Evolutionary conservation across 176 grass and related monocot species (phyloP), one percentile per base, ranked within the genome.

Genomic region (Aegilops umbellulata): DNA sequence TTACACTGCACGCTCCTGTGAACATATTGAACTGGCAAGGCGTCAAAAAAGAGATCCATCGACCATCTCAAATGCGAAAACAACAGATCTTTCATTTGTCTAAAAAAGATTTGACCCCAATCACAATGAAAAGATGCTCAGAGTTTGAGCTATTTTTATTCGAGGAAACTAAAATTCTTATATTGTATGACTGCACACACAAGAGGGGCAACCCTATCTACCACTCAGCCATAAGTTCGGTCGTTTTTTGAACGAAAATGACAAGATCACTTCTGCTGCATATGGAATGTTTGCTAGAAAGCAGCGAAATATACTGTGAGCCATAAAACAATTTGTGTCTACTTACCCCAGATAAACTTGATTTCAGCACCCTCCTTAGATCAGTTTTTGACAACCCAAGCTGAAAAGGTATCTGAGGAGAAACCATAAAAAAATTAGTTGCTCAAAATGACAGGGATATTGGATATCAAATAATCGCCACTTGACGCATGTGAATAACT

Each of bases 311-410:
- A 46, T 17, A 79, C 31, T 77, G 57, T n/a, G 49, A 73, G 44
- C 63, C 60, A 79, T 82, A 68, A 49, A 87, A 30, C 22, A 79
- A 46, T 30, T 65, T 29, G 17, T 77, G 44, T 80, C 74, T 69
- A 90, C 92, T 93, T 93, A 97, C 95, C 80, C 90, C 92, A 76
- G 88, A 86, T 78, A 99, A 99, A 76, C 90, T 94, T 31, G 89
- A 91, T 85, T 96, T 99, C 87, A 98, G 77, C 78, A 99, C 94
- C 83, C 93, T 99, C 61, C 97, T 88, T 27, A 99, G 92, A 90
- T 99, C 97, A 80, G 87, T 75, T 91, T 88, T 96, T 74, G 97
- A 94, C 62, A 99, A 68, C 20, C 97, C 97, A 39, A 96, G 92
- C 77, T 95, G 93, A 63, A 94, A 99, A n/a, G 97, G 94, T 24